A percentile compares a stretch with the other conserved stretches of the same genome.
Conservation (phyloP, 1,284 basidiomycete species). For the Irpex sp. region DNA sequence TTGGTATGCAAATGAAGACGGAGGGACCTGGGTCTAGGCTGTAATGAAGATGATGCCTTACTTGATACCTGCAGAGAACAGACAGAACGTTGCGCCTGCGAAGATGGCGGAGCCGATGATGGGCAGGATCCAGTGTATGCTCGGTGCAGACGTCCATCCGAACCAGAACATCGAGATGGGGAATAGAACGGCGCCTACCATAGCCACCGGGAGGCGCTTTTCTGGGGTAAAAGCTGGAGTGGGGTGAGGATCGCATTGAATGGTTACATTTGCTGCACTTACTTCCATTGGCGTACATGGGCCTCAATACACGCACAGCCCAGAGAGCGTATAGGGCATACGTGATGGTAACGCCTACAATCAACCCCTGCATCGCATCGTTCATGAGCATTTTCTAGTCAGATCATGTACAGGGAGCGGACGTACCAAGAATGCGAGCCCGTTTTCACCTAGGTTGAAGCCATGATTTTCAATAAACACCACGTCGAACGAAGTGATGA, state of each 20-base stretch:
- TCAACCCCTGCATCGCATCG: neutral
- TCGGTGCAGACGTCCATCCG: slow-evolving; percentile 34
- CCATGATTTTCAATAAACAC: neutral
- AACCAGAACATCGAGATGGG: slow-evolving; percentile 24
- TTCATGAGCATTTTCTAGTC: neutral
- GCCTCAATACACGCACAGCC: no score
- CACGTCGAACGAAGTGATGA: neutral
- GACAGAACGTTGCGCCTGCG: slow-evolving; percentile 23
- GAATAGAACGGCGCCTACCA: neutral
- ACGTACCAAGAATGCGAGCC: neutral
- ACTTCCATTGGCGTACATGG: no score
- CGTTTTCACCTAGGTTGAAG: neutral
- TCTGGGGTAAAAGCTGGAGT: neutral
- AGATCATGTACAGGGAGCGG: neutral
- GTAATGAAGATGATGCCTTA: neutral
- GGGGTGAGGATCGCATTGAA: neutral
- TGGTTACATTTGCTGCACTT: no score
- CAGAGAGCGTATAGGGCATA: neutral
- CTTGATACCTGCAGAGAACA: slow-evolving; percentile 25
- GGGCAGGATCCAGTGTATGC: slow-evolving; percentile 29
- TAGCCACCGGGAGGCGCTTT: neutral
- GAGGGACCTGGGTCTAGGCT: neutral
- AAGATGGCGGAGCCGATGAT: slow-evolving; percentile 23
- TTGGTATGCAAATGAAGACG: neutral
- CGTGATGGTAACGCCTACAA: neutral